Conservation (phyloP, 257 asterid species). For the Gardenia jasminoides region DNA sequence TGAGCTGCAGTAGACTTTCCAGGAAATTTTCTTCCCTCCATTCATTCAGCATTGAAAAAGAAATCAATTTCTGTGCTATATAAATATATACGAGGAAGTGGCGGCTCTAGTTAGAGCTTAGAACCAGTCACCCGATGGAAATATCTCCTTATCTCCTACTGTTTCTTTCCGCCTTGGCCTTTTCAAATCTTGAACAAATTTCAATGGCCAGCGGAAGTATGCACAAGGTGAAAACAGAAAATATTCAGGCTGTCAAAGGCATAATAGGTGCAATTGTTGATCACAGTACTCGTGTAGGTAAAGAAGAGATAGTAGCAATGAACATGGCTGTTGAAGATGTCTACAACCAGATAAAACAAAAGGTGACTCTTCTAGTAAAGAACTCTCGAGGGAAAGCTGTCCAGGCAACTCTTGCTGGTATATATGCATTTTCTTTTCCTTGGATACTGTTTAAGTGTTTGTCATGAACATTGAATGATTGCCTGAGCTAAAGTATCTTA, state of each 20-base stretch:
- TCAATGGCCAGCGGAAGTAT: background rate
- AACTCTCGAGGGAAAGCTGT: conserved; percentile 29
- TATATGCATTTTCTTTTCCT: background rate
- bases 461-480: too few species aligned
- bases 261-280: conserved; percentile 37
- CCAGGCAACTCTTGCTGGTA: conserved; percentile 41
- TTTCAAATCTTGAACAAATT: background rate
- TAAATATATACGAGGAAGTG: background rate
- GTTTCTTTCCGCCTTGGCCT: background rate
- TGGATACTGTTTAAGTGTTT: background rate
- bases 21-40: background rate
- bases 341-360: conserved; percentile 12
- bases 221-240: background rate
- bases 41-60: background rate
- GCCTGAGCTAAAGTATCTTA: background rate
- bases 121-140: background rate
- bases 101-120: background rate
- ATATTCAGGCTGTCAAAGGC: background rate
- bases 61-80: background rate
- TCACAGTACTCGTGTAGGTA: conserved; percentile 28
- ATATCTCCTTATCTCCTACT: background rate
- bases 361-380: conserved; percentile 10
- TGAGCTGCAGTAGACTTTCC: background rate
- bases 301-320: conserved; percentile 38
- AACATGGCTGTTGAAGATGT: conserved; percentile 32